phyloP scores from a whole-genome alignment of 805 yeast species.

The Candida anglica region DNA sequence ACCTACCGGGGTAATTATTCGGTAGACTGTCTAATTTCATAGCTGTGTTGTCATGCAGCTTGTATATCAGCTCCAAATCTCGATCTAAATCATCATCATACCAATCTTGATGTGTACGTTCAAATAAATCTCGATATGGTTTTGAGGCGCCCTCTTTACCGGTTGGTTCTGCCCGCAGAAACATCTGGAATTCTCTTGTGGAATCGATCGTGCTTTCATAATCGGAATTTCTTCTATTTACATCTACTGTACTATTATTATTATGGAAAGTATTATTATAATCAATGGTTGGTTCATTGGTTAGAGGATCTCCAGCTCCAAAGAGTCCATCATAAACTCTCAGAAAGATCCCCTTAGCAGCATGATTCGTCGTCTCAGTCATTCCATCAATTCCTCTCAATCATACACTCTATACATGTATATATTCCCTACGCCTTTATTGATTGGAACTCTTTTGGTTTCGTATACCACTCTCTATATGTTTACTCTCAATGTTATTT shows the following conservation, averaged over 20 bases:
- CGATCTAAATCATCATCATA: slow-evolving; percentile 5
- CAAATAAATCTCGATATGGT: slow-evolving; percentile 2
- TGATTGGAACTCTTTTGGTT: no score
- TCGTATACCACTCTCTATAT: no score
- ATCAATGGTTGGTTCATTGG: slow-evolving; percentile 33
- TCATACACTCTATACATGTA: no score
- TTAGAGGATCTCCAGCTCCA: slow-evolving; percentile 15
- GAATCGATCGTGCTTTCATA: slow-evolving; percentile 2
- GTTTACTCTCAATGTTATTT: no score
- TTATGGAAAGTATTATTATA: slow-evolving; percentile 27
- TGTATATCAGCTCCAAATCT: slow-evolving; percentile 5
- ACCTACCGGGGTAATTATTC: slow-evolving; percentile 4
- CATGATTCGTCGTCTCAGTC: no score
- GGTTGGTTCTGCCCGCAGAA: background rate
- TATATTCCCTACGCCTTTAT: no score
- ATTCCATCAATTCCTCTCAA: no score
- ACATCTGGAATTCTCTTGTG: background rate
- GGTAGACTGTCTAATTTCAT: slow-evolving; percentile 3
- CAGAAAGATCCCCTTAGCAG: slow-evolving; percentile 2
- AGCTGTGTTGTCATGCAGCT: slow-evolving; percentile 4
- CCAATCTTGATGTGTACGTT: background rate
- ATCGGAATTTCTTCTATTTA: background rate
- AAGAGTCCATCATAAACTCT: slow-evolving; percentile 4
- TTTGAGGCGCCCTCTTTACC: background rate
- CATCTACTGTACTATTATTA: slow-evolving; percentile 6